phyloP scores from a whole-genome alignment of 305 asterid genomes.

The Fraxinus velutina region DNA sequence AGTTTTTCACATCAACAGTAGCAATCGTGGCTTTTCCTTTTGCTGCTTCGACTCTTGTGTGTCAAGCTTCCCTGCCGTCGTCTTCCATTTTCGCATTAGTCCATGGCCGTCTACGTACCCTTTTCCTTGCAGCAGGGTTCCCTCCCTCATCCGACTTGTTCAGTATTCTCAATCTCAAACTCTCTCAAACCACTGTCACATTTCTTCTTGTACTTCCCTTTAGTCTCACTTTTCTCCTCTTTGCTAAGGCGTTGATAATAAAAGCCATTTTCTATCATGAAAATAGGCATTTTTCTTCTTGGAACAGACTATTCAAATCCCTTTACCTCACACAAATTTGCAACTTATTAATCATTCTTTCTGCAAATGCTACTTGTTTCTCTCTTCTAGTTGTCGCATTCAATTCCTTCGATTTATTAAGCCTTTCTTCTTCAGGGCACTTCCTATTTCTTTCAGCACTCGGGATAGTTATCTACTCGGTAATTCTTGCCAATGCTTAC shows the following conservation, averaged over 20 bases:
- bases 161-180: constrained; percentile 47
- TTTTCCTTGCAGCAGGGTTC: constrained; percentile 60
- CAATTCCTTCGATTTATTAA: constrained; percentile 28
- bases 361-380: constrained; percentile 67
- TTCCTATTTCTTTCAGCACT: constrained; percentile 42
- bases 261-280: constrained; percentile 23
- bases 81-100: constrained; percentile 35
- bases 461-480: constrained; percentile 57
- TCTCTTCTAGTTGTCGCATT: constrained; percentile 40
- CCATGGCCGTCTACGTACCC: constrained; percentile 37
- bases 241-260: constrained; percentile 45
- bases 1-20: constrained; percentile 50
- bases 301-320: constrained; percentile 28
- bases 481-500: constrained; percentile 55
- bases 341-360: constrained; percentile 47
- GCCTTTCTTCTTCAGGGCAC: constrained; percentile 31
- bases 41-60: constrained; percentile 49
- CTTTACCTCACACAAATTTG: constrained; percentile 56
- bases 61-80: constrained; percentile 43
- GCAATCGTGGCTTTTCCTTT: constrained; percentile 57
- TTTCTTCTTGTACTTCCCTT: constrained; percentile 52
- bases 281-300: constrained; percentile 20
- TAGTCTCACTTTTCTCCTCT: constrained; percentile 59
- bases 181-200: constrained; percentile 59
- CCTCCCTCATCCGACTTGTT: constrained; percentile 53